These are phyloP conservation scores for Priceomyces fermenticarens DNA, from an alignment of 805 yeast species.

Conservation along the genomic window DNA sequence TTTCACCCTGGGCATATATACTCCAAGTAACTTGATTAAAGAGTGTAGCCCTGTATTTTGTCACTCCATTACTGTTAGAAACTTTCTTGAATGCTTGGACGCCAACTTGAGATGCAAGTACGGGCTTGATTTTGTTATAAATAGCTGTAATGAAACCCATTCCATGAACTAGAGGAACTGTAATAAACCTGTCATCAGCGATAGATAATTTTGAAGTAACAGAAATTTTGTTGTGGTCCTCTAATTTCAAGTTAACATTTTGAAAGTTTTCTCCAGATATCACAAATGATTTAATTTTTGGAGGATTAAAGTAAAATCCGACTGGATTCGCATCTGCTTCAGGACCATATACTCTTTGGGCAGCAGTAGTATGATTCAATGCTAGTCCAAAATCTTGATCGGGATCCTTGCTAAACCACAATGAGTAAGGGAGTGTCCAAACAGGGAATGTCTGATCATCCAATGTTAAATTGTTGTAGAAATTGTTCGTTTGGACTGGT, in stretches of 20 bases:
- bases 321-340: constrained; percentile 51
- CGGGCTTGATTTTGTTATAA: constrained; percentile 48
- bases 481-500: constrained; percentile 74
- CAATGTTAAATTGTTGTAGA: constrained; percentile 69
- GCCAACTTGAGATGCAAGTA: constrained; percentile 63
- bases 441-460: constrained; percentile 65
- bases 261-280: constrained; percentile 29
- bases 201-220: constrained; percentile 19
- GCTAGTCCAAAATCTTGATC: constrained; percentile 59
- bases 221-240: constrained; percentile 29
- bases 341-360: constrained; percentile 69
- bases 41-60: constrained; percentile 52
- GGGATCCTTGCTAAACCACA: constrained; percentile 58
- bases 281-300: constrained; percentile 58
- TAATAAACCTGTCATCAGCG: constrained; percentile 22
- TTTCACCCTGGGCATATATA: constrained; percentile 48
- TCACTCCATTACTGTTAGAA: constrained; percentile 33
- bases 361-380: constrained; percentile 55
- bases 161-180: constrained; percentile 70
- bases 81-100: constrained; percentile 46
- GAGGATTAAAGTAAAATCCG: constrained; percentile 67
- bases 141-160: constrained; percentile 75
- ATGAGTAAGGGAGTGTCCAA: constrained; percentile 81
- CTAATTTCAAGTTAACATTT: constrained; percentile 17
- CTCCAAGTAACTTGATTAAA: constrained; percentile 65